A percentile compares a stretch with the other conserved stretches of the same genome.
These are phyloP conservation scores for Gautieria morchelliformis DNA, from an alignment of 768 basidiomycete genomes.

Conservation along the genomic window DNA sequence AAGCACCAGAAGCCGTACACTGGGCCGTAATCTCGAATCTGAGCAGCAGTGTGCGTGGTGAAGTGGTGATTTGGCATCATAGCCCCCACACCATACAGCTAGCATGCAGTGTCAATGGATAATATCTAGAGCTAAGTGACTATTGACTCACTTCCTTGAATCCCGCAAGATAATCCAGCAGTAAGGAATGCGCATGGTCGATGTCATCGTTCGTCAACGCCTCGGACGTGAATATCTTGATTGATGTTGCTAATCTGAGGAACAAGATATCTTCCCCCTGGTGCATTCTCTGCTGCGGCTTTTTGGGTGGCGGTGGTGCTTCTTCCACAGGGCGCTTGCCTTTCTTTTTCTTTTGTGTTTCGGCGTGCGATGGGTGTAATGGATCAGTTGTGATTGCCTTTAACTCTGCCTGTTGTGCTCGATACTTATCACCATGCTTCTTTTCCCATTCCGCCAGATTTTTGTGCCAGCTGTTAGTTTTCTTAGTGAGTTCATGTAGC, in stretches of 20 bases:
- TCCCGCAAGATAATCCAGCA: too few species aligned
- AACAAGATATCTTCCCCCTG: neutral
- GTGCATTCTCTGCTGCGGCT: neutral
- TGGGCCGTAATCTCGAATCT: conserved; percentile 21
- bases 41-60: conserved; percentile 20
- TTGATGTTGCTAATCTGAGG: neutral
- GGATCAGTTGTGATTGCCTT: too few species aligned
- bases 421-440: too few species aligned
- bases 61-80: conserved; percentile 32
- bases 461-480: too few species aligned
- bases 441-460: too few species aligned
- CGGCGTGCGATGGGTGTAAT: too few species aligned
- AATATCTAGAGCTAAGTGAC: too few species aligned
- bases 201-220: neutral
- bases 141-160: too few species aligned
- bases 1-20: conserved; percentile 22
- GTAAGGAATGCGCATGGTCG: neutral
- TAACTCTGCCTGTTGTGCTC: too few species aligned
- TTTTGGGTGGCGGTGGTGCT: neutral
- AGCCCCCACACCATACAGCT: conserved; percentile 23
- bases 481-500: too few species aligned
- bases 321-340: neutral
- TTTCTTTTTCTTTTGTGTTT: neutral
- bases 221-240: neutral
- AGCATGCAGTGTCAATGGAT: too few species aligned